Percentiles rank a stretch among this genome's conserved stretches.
These are phyloP conservation scores for Mycena polygramma DNA, from an alignment of 768 basidiomycete species.

Conservation along the genomic window DNA sequence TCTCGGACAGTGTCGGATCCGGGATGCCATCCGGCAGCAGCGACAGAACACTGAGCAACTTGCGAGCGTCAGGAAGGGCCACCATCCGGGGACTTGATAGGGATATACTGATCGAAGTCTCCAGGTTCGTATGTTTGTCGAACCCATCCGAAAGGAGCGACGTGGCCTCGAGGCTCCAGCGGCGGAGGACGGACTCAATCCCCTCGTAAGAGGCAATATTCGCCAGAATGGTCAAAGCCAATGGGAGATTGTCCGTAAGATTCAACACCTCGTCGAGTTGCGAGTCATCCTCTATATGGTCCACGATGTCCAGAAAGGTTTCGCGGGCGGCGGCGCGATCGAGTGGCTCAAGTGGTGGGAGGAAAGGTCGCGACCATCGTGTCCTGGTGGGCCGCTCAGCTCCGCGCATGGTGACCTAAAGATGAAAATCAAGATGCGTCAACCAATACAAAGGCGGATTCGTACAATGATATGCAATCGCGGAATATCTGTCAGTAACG, in stretches of 20 bases:
- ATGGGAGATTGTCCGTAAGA: constrained; percentile 6
- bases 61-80: constrained; percentile 1
- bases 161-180: constrained; percentile 1
- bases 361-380: constrained; percentile 7
- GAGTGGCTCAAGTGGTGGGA: background rate
- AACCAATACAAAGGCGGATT: background rate
- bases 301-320: constrained; percentile 8
- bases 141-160: constrained; percentile 3
- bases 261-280: background rate
- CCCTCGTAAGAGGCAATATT: constrained; percentile 11
- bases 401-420: constrained; percentile 17
- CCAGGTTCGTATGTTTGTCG: constrained; percentile 5
- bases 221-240: background rate
- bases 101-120: constrained; percentile 5
- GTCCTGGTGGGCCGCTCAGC: background rate
- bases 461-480: constrained; percentile 1
- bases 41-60: constrained; percentile 10
- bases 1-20: background rate
- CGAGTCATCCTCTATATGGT: background rate
- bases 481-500: background rate
- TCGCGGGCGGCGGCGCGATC: background rate
- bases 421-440: background rate
- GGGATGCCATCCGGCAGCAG: constrained; percentile 4
- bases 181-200: background rate
- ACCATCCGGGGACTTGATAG: constrained; percentile 11